Base-by-base conservation (phyloP, 202 grass and related monocot species). In the Digitaria exilis region DNA sequence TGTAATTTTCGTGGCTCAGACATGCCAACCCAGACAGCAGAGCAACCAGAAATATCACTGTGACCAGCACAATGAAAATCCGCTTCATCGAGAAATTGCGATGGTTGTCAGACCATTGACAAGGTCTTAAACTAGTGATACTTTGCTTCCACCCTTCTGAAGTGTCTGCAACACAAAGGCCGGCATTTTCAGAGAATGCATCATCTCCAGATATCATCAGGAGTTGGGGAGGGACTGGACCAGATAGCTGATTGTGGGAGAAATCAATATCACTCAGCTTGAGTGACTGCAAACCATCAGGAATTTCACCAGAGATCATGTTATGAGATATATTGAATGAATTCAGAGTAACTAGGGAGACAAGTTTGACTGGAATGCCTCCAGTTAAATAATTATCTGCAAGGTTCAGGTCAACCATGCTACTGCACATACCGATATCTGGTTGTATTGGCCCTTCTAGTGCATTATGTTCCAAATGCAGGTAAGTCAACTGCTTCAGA, bases 291-390 rank as follows among this genome's bases (percentile, higher is more conserved):
- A 98, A 43, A 51, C 50, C 76, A 71, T 92, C 41, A 31, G 96
- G 93, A 79, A 99, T 92, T 68, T 83, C 78, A 82, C 93, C 96
- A 51, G 71, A 88, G 39, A 99, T 37, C 70, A 78, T 85, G 82
- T 99, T 99, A 29, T 99, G 52, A 4, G 96, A 99, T 83, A 99
- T 77, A 85, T 99, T 94, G 18, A 99, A 77, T 51, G 91, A 96
- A 87, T 90, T 90, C 45, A 96, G 78, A 25, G 73, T 43, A 22
- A 69, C 59, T 37, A 96, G 93, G 25, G 80, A 83, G 54, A 56
- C 72, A 43, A 99, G 7, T 57, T 84, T 86, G 31, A 85, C 78
- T 17, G 96, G 91, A 63, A 99, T 90, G 16, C 26, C 21, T 26
- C 89, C 89, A 65, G 79, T 87, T 39, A 99, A 67, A 78, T 45